These are phyloP conservation scores for Teratosphaeria epicoccoides DNA, from an alignment of 2,329 filamentous ascomycete species.

Conservation along the genomic window DNA sequence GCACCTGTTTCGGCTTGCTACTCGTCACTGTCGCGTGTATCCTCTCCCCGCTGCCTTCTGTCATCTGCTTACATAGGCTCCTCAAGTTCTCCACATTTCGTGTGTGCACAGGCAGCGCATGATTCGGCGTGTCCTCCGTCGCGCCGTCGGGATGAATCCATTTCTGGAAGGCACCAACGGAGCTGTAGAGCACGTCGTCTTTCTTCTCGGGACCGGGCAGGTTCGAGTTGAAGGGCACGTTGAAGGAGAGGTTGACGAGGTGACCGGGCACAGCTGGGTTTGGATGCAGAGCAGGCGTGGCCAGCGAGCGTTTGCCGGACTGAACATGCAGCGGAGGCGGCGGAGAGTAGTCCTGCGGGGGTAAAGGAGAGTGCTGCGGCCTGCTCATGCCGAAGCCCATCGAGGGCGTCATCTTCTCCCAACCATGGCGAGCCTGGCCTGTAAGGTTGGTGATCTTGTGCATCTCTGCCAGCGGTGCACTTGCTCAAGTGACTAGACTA, in stretches of 20 bases:
- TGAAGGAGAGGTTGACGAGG: slow-evolving; percentile 88
- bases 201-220: slow-evolving; percentile 78
- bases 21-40: slow-evolving; percentile 77
- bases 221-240: slow-evolving; percentile 89
- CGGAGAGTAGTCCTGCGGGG: slow-evolving; percentile 7
- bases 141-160: slow-evolving; percentile 91
- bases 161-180: slow-evolving; percentile 71
- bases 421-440: slow-evolving; percentile 55
- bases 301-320: slow-evolving; percentile 44
- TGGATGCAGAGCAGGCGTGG: slow-evolving; percentile 30
- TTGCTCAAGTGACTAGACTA: not conserved
- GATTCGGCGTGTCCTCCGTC: slow-evolving; percentile 70
- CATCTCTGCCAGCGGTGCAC: slow-evolving; percentile 31
- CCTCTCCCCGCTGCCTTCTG: slow-evolving; percentile 50
- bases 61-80: slow-evolving; percentile 71
- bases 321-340: slow-evolving; percentile 1
- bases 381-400: slow-evolving; percentile 42
- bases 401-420: slow-evolving; percentile 51
- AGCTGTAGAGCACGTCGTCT: slow-evolving; percentile 90
- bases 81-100: slow-evolving; percentile 74
- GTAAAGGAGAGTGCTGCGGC: slow-evolving; percentile 1
- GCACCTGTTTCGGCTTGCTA: slow-evolving; percentile 58
- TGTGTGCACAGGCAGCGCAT: slow-evolving; percentile 84
- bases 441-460: slow-evolving; percentile 61
- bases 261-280: slow-evolving; percentile 61